phyloP scores from a whole-genome alignment of 495 filamentous ascomycete species.

The Hypoxylon lenormandii region DNA sequence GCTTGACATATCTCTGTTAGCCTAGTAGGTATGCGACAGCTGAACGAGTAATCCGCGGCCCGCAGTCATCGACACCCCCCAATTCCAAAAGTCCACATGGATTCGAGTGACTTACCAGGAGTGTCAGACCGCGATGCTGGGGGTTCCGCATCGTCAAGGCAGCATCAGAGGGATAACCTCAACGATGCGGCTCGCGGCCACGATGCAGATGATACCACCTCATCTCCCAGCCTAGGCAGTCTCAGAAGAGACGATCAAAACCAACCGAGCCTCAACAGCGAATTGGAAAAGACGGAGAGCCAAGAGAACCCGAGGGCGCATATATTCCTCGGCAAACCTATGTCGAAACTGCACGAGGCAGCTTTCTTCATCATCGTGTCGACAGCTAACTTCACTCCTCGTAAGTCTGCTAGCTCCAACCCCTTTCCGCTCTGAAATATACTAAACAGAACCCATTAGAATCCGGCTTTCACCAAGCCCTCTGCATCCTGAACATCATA shows the following conservation, averaged over 20 bases:
- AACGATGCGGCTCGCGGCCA: constrained; percentile 22
- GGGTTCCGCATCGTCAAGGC: constrained; percentile 1
- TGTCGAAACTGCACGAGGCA: constrained; percentile 46
- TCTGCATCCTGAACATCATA: constrained; percentile 57
- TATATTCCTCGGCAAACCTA: constrained; percentile 46
- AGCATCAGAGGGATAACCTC: constrained; percentile 10
- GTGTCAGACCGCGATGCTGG: constrained; percentile 1
- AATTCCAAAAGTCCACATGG: constrained; percentile 30
- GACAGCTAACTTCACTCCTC: constrained; percentile 52
- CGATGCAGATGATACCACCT: constrained; percentile 27
- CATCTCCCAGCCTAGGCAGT: constrained; percentile 22
- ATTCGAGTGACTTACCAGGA: constrained; percentile 18
- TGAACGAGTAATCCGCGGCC: constrained; percentile 19
- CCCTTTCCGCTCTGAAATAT: not conserved
- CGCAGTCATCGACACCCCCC: constrained; percentile 1
- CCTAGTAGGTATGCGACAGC: constrained; percentile 11
- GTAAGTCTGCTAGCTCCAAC: constrained; percentile 28
- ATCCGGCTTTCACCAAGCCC: constrained; percentile 50
- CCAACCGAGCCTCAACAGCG: constrained; percentile 38
- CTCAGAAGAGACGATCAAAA: constrained; percentile 28
- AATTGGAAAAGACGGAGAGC: constrained; percentile 41
- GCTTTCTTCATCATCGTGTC: constrained; percentile 48
- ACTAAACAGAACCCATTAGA: constrained; percentile 31
- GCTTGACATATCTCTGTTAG: constrained; percentile 18
- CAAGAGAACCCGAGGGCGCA: constrained; percentile 34